Base-by-base conservation (phyloP, 2,329 filamentous ascomycete genomes). In the Cordyceps farinosa region DNA sequence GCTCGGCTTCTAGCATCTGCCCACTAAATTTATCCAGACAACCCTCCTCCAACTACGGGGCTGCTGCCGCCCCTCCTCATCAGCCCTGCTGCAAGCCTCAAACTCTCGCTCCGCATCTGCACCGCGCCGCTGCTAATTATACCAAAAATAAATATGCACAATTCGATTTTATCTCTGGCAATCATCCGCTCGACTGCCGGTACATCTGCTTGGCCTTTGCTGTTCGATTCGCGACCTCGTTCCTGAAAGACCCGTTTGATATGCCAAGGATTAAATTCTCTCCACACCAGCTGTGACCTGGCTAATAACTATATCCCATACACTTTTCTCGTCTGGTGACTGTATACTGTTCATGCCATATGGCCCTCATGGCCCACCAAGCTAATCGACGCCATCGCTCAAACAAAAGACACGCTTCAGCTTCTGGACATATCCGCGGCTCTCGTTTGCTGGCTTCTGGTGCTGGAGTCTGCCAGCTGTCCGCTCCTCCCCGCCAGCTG, bases 81-180 rank as follows among this genome's bases (percentile, higher is more conserved):
- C 52, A 54, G 36, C 52, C 52, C 52, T 42, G 36, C 52, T 17
- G 8, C 32, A 53, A 53, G 52, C 52, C 52, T n/a, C 52, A n/a
- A 55, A 55, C 38, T 29, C 29, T 30, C 27, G 44, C 55, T 48
- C 55, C 55, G 55, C 55, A 55, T 42, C 52, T 29, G 22, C 11
- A 22, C 42, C 42, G 42, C 54, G n/a, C 30, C 22, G 13, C 53
- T 34, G 11, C 15, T 30, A 30, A 29, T 30, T 1, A 48, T 29
- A 7, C 22, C 45, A 15, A 47, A 27, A 40, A 15, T 15, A 40
- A 22, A 22, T 15, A 15, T 15, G 10, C 10, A 13, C 38, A 40
- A 40, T 11, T 40, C 15, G 38, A 40, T 40, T 13, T 22, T 22
- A 22, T 22, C 13, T 40, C 27, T 30, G 45, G 6, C 13, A 48